A percentile compares a stretch with the other conserved stretches of the same genome.
Conservation (phyloP, 2,329 filamentous ascomycete species). For the Thermoascus crustaceus region DNA sequence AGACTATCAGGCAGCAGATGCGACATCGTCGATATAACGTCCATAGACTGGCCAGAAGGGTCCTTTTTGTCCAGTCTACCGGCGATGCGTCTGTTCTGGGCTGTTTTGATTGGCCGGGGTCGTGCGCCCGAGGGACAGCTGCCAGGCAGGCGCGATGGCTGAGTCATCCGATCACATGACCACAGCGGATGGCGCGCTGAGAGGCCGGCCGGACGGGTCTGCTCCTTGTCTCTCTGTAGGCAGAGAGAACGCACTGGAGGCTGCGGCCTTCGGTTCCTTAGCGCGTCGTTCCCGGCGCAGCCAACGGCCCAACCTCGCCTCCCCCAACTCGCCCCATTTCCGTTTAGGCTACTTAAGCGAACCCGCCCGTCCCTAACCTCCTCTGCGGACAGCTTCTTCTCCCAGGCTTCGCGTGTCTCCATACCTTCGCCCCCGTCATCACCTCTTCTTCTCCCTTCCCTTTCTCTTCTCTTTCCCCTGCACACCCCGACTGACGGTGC, state of each 20-base stretch:
- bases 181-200: background rate
- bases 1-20: too few relatives aligned
- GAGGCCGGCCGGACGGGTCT: background rate
- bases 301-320: background rate
- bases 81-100: background rate
- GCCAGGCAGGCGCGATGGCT: background rate
- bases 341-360: slow-evolving; percentile 4
- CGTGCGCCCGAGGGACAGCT: background rate
- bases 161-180: slow-evolving; percentile 8
- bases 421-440: slow-evolving; percentile 3
- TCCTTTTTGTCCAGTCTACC: too few relatives aligned
- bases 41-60: too few relatives aligned
- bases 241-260: too few relatives aligned
- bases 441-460: slow-evolving; percentile 2
- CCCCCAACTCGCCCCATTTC: background rate
- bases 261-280: too few relatives aligned
- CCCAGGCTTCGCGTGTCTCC: slow-evolving; percentile 1
- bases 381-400: slow-evolving; percentile 5
- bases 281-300: too few relatives aligned
- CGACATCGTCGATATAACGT: too few relatives aligned
- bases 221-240: background rate
- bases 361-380: slow-evolving; percentile 5
- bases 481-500: background rate
- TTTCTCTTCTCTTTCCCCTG: slow-evolving; percentile 1
- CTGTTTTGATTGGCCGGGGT: background rate